Evolutionary conservation across 805 yeast species (phyloP).

Genomic region (Yarrowia porcina): DNA sequence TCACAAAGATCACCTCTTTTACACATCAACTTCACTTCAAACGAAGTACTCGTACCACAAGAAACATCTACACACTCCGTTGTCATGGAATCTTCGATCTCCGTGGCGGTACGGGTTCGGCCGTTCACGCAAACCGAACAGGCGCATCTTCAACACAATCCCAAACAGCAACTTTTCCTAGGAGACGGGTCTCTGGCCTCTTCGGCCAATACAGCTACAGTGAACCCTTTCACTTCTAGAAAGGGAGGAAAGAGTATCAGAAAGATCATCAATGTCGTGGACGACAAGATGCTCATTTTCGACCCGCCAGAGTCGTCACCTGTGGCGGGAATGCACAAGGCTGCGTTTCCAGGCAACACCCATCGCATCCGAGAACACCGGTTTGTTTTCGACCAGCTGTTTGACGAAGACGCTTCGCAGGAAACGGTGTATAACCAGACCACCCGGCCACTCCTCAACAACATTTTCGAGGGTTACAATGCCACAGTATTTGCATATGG

Average conservation of each 20-base stretch:
- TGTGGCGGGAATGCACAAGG: slow-evolving; percentile 47
- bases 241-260: slow-evolving; percentile 48
- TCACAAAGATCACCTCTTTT: background rate
- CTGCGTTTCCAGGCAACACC: slow-evolving; percentile 38
- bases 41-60: no score
- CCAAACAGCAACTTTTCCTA: slow-evolving; percentile 44
- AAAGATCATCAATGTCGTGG: slow-evolving; percentile 73
- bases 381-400: slow-evolving; percentile 77
- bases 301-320: slow-evolving; percentile 80
- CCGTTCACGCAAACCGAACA: slow-evolving; percentile 69
- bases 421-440: slow-evolving; percentile 63
- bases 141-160: slow-evolving; percentile 45
- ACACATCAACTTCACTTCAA: background rate
- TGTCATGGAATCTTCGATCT: slow-evolving; percentile 21
- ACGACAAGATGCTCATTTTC: slow-evolving; percentile 79
- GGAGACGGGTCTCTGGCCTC: slow-evolving; percentile 53
- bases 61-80: no score
- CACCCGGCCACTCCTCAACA: slow-evolving; percentile 66
- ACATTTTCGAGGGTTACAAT: slow-evolving; percentile 79
- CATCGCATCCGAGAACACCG: slow-evolving; percentile 65
- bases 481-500: slow-evolving; percentile 95
- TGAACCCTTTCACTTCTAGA: slow-evolving; percentile 29
- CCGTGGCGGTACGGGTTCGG: slow-evolving; percentile 56
- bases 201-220: slow-evolving; percentile 27
- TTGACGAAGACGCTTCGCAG: slow-evolving; percentile 65